Conservation (phyloP, 202 grass and related monocot species). For the Tripidium arundinaceum region DNA sequence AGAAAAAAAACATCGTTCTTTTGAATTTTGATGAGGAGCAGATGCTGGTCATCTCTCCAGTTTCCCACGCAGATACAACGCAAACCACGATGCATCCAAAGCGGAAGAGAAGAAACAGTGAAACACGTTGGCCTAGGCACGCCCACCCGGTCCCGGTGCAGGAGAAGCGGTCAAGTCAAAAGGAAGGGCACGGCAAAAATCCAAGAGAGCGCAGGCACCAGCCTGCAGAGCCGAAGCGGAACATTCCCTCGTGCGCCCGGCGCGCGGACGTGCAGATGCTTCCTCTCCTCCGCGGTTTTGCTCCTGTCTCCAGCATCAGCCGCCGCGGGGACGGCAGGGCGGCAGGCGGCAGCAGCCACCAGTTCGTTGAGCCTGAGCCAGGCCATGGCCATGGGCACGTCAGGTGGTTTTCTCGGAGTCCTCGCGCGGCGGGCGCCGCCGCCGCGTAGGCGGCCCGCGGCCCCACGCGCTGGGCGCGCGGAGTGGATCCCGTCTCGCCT, state of each 20-base stretch:
- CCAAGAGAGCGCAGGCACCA: neutral
- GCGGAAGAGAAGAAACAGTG: neutral
- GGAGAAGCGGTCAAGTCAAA: slow-evolving; percentile 4
- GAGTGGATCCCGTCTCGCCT: neutral
- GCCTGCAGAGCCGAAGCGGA: neutral
- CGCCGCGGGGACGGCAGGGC: neutral
- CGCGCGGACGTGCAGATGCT: neutral
- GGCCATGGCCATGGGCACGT: neutral
- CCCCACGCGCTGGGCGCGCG: too few relatives aligned
- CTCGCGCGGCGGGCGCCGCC: neutral
- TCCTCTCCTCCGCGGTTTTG: neutral
- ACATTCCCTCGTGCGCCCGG: neutral
- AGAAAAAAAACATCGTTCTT: too few relatives aligned
- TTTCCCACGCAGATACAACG: neutral
- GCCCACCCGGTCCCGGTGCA: neutral
- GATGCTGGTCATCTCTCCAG: neutral
- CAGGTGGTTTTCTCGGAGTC: slow-evolving; percentile 13
- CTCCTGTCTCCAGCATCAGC: neutral
- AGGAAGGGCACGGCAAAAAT: neutral
- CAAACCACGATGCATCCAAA: neutral
- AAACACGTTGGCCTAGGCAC: neutral
- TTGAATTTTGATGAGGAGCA: neutral
- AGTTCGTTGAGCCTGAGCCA: neutral
- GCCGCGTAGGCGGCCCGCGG: too few relatives aligned
- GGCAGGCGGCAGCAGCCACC: neutral